Base-by-base conservation (phyloP, 331 rosid species). In the Malus hybrid region DNA sequence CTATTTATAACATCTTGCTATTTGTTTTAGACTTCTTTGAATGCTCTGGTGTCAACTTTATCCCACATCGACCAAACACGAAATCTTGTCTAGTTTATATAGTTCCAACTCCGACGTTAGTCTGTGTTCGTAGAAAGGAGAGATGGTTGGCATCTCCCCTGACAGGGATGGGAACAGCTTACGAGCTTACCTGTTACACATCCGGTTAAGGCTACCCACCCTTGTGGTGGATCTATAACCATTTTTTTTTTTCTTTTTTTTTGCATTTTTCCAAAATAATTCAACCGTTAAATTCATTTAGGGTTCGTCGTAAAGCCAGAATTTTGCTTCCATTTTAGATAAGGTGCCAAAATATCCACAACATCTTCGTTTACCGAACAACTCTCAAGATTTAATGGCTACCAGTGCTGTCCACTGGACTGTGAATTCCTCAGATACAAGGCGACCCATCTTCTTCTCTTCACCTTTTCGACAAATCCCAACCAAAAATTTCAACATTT, bases 121-220 rank as follows among this genome's bases (percentile, higher is more conserved):
- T 0, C 0, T 0, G 85, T 74, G 80, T 84, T 84, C 78, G 80
- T 77, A 62, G 29, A 72, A 80, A 84, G 90, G 85, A 86, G 86
- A 84, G 90, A 71, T 61, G 90, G 88, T 86, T 86, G 86, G 90
- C 83, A 69, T 84, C 90, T 86, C 88, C 81, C 90, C 85, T 81
- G 86, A 90, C 90, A 88, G 91, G 89, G 93, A 71, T 75, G 24
- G 24, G 24, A 24, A 24, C 24, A 24, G 24, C 24, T 24, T 24
- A 24, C 24, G 24, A 24, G 82, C 85, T 86, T 86, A 64, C 79
- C 83, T 71, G 83, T 81, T 69, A 33, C 87, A 84, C 89, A 80
- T 62, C 65, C 80, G 89, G 91, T 78, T 80, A 83, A 83, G 88
- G 93, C 88, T 70, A 22, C 44, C 84, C 85, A 55, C 77, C 79